A percentile compares a stretch with the other conserved stretches of the same genome.
These are phyloP conservation scores for Scheffersomyces coipomensis DNA, from an alignment of 805 yeast species.

Conservation along the genomic window DNA sequence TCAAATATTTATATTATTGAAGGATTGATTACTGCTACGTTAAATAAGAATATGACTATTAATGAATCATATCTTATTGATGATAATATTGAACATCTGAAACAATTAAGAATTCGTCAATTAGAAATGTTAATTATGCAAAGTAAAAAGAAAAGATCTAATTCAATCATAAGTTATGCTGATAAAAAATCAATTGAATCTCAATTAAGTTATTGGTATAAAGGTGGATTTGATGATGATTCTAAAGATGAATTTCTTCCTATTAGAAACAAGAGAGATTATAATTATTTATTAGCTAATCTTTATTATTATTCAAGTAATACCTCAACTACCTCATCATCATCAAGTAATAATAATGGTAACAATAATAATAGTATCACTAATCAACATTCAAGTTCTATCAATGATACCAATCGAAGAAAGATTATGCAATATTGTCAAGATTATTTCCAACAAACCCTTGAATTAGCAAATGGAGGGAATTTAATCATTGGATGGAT, in stretches of 20 bases:
- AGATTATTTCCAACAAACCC: background rate
- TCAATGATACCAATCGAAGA: background rate
- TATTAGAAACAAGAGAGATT: background rate
- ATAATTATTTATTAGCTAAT: background rate
- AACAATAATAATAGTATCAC: too few species aligned
- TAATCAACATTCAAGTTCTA: too few species aligned
- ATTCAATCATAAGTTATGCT: background rate
- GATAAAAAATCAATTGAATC: background rate
- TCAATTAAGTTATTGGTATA: background rate
- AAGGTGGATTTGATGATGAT: too few species aligned
- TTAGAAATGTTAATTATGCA: background rate
- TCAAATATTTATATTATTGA: slow-evolving; percentile 53
- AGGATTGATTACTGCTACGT: slow-evolving; percentile 44
- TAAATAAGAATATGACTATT: slow-evolving; percentile 49
- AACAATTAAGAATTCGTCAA: background rate
- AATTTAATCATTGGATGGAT: slow-evolving; percentile 35
- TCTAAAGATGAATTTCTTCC: too few species aligned
- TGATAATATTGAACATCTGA: slow-evolving; percentile 29
- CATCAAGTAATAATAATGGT: too few species aligned
- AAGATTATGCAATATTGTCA: background rate
- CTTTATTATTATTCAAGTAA: background rate
- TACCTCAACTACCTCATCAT: too few species aligned
- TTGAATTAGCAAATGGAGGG: background rate
- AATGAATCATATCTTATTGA: slow-evolving; percentile 30
- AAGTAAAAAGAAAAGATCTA: background rate